phyloP scores from a whole-genome alignment of 139 green algal species.

The Coelastrella sp. region DNA sequence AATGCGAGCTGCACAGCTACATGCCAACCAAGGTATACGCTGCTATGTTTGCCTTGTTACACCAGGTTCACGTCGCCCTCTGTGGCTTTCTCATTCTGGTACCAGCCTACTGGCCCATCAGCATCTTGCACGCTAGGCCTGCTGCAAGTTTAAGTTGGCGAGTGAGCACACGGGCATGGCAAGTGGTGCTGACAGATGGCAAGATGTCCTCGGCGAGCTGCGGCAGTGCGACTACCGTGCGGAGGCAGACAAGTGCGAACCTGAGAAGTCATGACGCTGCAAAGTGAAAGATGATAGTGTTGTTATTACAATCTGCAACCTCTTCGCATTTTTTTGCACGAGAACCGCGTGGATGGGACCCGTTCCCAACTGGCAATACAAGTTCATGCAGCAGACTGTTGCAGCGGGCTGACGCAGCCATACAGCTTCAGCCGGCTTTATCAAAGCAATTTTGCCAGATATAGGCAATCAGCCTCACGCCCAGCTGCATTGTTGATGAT shows the following conservation, averaged over 20 bases:
- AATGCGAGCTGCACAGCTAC: not conserved
- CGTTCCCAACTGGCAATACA: too few species aligned
- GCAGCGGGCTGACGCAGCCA: too few species aligned
- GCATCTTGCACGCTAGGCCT: not conserved
- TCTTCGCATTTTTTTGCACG: too few species aligned
- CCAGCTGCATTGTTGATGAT: too few species aligned
- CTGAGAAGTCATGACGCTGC: not conserved
- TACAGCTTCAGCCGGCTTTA: not conserved
- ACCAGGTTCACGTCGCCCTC: not conserved
- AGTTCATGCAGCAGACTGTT: too few species aligned
- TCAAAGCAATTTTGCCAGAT: too few species aligned
- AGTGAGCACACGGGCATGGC: not conserved
- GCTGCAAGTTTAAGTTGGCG: not conserved
- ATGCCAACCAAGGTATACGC: too few species aligned
- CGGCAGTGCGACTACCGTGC: slow-evolving; percentile 19
- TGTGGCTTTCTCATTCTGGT: not conserved
- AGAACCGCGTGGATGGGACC: too few species aligned
- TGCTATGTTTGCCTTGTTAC: too few species aligned
- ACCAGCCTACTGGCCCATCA: not conserved
- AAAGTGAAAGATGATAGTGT: not conserved
- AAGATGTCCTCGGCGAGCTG: slow-evolving; percentile 24
- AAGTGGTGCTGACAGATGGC: slow-evolving; percentile 25
- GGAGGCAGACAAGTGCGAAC: slow-evolving; percentile 18
- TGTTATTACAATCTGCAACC: not conserved
- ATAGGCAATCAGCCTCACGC: not conserved